Base-by-base conservation (phyloP, 768 basidiomycete genomes). In the Leccinellum albellum region DNA sequence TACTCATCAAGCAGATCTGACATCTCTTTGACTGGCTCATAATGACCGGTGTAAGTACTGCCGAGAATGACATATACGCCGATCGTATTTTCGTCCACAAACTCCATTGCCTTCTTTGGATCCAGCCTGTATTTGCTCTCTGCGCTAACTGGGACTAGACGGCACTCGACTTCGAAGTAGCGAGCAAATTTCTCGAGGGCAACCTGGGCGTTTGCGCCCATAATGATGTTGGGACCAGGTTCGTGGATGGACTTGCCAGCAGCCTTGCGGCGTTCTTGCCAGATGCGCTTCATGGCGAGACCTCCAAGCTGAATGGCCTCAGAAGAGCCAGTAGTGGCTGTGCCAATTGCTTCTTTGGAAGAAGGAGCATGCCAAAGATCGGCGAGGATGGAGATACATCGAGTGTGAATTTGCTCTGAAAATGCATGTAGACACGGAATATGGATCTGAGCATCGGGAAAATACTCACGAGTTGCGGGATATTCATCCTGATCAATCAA, bases 11-110 rank as follows among this genome's bases (percentile, higher is more conserved):
- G 76, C 10, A 90, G 78, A 42, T 86, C 84, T 1, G 88, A 77
- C 85, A 97, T 90, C 68, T 87, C 89, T 68, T 89, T 82, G 31
- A 97, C 94, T 13, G 88, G 85, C 64, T 96, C 94, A 64, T 79
- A 84, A 62, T 76, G 77, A n/a, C 79, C 82, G 6, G 82, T 83
- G 61, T 78, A 79, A 24, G 78, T 81, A 78, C 87, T 77, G 31
- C 77, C 80, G 24, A 83, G 74, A 56, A 82, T 82, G 55, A 83
- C 82, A 59, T 84, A 88, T 52, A 88, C 74, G 48, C 86, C 86
- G 57, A 88, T 87, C 1, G 84, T 85, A 60, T 87, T 87, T 73
- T 88, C 86, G 63, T 88, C 87, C 15, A 88, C 78, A 51, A 75
- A 81, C 44, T 87, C 74, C 76, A 87, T 82, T 0, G 83, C 84